A percentile compares a stretch with the other conserved stretches of the same genome.
Evolutionary conservation across 179 eudicot species (phyloP).

Genomic region (Beta corolliflora): DNA sequence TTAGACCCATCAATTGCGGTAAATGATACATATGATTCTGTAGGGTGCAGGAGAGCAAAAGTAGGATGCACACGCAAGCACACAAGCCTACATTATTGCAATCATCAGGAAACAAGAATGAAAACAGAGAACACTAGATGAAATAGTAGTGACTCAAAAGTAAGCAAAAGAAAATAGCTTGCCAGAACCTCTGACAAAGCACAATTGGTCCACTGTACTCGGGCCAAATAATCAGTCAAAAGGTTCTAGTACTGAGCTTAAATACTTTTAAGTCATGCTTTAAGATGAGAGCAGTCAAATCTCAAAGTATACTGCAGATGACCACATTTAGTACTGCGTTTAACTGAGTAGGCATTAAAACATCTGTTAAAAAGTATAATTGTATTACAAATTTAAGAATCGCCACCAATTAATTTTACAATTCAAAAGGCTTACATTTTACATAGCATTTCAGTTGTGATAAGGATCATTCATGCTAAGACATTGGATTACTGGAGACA

Average conservation of each 20-base stretch:
- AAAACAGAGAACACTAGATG: background rate
- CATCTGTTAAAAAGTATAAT: background rate
- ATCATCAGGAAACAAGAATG: slow-evolving; percentile 1
- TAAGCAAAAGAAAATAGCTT: background rate
- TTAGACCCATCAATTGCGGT: slow-evolving; percentile 75
- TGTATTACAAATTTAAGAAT: too few relatives aligned
- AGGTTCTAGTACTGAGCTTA: background rate
- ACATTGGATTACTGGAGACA: background rate
- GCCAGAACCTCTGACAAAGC: background rate
- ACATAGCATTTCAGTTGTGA: too few relatives aligned
- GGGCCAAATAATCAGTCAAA: background rate
- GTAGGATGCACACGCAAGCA: slow-evolving; percentile 93
- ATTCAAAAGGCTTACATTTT: too few relatives aligned
- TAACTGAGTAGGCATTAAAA: background rate
- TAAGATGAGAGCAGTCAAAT: background rate
- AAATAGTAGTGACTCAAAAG: background rate
- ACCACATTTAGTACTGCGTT: background rate
- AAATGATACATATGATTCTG: slow-evolving; percentile 71
- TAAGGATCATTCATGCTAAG: too few relatives aligned
- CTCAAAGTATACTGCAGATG: background rate
- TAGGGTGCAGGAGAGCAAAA: slow-evolving; percentile 68
- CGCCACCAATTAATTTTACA: too few relatives aligned
- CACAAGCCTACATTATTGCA: slow-evolving; percentile 69
- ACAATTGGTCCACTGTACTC: background rate
- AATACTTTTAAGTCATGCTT: background rate